These are phyloP conservation scores for Ophiocordyceps robertsii DNA, from an alignment of 2,329 filamentous ascomycete genomes.

Conservation along the genomic window DNA sequence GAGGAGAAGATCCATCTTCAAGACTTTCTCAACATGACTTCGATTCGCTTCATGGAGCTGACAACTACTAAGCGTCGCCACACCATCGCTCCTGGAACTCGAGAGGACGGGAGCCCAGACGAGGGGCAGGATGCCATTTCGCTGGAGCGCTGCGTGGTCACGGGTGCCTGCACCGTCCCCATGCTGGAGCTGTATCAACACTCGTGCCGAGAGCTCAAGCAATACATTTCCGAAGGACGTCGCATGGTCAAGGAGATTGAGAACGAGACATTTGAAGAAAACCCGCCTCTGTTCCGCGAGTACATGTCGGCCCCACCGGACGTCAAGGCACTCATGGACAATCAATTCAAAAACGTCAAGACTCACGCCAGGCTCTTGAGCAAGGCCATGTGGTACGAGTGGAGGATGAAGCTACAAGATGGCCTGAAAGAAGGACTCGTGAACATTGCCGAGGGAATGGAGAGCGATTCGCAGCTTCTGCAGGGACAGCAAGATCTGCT, in stretches of 20 bases:
- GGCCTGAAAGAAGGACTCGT: constrained; percentile 71
- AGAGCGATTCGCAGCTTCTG: constrained; percentile 54
- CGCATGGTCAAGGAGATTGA: constrained; percentile 86
- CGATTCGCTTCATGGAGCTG: constrained; percentile 95
- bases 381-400: constrained; percentile 97
- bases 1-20: constrained; percentile 64
- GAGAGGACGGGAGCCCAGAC: constrained; percentile 26
- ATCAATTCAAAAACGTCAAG: constrained; percentile 95
- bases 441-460: constrained; percentile 64
- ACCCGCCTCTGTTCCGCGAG: constrained; percentile 81
- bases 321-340: constrained; percentile 79
- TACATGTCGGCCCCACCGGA: constrained; percentile 78
- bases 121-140: constrained; percentile 37
- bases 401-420: constrained; percentile 78
- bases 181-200: constrained; percentile 94
- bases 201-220: constrained; percentile 89
- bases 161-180: constrained; percentile 80
- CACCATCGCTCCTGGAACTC: constrained; percentile 50
- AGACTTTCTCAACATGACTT: constrained; percentile 88
- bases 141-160: constrained; percentile 70
- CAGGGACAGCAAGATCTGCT: constrained; percentile 56
- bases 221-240: constrained; percentile 87
- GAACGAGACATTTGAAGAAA: constrained; percentile 74
- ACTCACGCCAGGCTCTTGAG: constrained; percentile 79
- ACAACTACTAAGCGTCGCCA: constrained; percentile 90